phyloP scores from a whole-genome alignment of 345 rosid genomes.

The Clarkia xantiana region DNA sequence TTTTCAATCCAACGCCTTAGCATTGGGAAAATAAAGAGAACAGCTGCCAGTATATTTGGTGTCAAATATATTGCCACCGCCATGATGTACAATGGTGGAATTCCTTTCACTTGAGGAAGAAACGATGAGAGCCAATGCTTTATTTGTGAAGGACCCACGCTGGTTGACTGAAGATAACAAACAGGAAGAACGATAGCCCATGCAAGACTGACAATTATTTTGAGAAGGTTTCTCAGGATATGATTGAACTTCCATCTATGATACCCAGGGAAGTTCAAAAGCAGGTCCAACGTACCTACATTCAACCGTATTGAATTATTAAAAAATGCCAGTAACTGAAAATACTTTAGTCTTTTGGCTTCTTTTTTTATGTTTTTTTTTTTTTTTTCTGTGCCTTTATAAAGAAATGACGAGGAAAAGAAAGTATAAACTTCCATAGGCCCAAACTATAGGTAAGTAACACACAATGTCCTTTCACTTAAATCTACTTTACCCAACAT shows the following conservation, averaged over 20 bases:
- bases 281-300: slow-evolving; percentile 73
- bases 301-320: slow-evolving; percentile 2
- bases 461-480: neutral
- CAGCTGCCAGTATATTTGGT: slow-evolving; percentile 67
- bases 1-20: slow-evolving; percentile 93
- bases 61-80: slow-evolving; percentile 69
- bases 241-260: slow-evolving; percentile 82
- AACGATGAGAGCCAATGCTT: slow-evolving; percentile 34
- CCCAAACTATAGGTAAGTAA: neutral
- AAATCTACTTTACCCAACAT: neutral
- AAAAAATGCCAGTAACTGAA: neutral
- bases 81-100: slow-evolving; percentile 66
- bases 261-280: slow-evolving; percentile 86
- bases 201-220: slow-evolving; percentile 54
- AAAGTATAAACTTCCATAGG: too few relatives aligned
- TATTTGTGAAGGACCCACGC: slow-evolving; percentile 26
- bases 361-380: too few relatives aligned
- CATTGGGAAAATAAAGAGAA: slow-evolving; percentile 88
- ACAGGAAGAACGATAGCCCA: slow-evolving; percentile 74
- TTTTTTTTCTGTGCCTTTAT: too few relatives aligned
- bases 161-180: slow-evolving; percentile 46
- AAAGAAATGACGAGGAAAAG: too few relatives aligned
- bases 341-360: neutral
- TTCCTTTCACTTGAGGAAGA: slow-evolving; percentile 47
- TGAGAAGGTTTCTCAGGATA: slow-evolving; percentile 58